Percentiles rank a stretch among this genome's conserved stretches.
Evolutionary conservation across 176 grass and related monocot genomes (phyloP).

Genomic region (Musa schizocarpa): DNA sequence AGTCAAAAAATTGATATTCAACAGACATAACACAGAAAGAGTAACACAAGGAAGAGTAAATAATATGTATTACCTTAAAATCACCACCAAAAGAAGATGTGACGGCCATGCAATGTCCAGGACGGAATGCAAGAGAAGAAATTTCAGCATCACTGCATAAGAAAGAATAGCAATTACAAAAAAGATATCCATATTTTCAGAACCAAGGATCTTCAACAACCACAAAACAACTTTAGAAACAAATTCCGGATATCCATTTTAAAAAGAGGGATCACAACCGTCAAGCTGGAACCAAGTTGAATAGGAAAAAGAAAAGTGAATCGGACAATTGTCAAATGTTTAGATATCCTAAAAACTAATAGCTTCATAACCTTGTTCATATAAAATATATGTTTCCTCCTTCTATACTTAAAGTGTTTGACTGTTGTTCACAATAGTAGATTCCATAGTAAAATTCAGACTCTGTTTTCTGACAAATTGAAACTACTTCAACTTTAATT

Average conservation of each 20-base stretch:
- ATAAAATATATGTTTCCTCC: too few relatives aligned
- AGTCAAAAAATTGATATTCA: background rate
- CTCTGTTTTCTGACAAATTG: too few relatives aligned
- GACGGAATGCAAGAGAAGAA: constrained; percentile 70
- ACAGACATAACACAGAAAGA: constrained; percentile 7
- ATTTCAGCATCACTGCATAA: constrained; percentile 54
- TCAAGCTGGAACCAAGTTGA: background rate
- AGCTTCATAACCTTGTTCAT: too few relatives aligned
- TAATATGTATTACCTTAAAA: constrained; percentile 56
- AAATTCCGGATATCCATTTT: background rate
- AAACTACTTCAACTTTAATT: background rate
- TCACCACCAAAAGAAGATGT: constrained; percentile 78
- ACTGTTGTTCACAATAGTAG: too few relatives aligned
- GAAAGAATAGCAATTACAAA: background rate
- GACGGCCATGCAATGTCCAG: constrained; percentile 64
- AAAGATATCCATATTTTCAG: background rate
- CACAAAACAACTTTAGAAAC: too few relatives aligned
- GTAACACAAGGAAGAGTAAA: constrained; percentile 8
- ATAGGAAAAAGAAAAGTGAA: constrained; percentile 2
- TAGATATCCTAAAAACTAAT: too few relatives aligned
- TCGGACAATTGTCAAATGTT: too few relatives aligned
- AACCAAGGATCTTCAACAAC: background rate
- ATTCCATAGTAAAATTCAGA: too few relatives aligned
- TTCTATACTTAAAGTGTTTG: too few relatives aligned
- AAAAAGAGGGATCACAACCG: background rate